These are phyloP conservation scores for Xerocomus brunneocitrinus DNA, from an alignment of 768 basidiomycete species.

Conservation along the genomic window DNA sequence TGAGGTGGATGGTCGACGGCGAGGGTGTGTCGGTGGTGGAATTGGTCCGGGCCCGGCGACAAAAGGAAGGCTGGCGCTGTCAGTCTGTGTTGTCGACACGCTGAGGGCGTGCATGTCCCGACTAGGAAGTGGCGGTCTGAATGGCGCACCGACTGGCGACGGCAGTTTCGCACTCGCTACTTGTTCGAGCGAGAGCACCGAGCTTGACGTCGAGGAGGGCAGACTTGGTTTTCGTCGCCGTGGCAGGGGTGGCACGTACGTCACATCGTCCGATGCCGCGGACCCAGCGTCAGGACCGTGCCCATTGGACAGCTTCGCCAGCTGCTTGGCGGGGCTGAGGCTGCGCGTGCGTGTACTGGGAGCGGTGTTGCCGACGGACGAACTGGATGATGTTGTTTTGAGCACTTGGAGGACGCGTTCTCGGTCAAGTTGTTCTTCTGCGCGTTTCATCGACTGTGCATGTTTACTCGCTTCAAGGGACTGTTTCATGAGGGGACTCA, in stretches of 20 bases:
- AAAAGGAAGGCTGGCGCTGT: background rate
- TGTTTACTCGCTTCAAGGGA: slow-evolving; percentile 69
- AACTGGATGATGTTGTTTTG: slow-evolving; percentile 49
- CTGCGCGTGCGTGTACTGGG: slow-evolving; percentile 25
- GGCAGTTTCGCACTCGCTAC: slow-evolving; percentile 37
- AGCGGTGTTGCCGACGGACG: slow-evolving; percentile 10
- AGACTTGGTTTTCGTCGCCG: slow-evolving; percentile 33
- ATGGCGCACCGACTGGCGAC: slow-evolving; percentile 5
- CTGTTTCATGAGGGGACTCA: slow-evolving; percentile 66
- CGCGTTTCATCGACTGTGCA: slow-evolving; percentile 65
- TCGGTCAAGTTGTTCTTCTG: slow-evolving; percentile 62
- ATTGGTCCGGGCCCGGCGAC: slow-evolving; percentile 26
- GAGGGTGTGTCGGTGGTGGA: slow-evolving; percentile 54
- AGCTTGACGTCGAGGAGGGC: slow-evolving; percentile 32
- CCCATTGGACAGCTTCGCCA: slow-evolving; percentile 3
- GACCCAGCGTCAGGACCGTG: slow-evolving; percentile 1
- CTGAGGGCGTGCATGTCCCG: slow-evolving; percentile 12
- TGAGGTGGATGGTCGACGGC: slow-evolving; percentile 36
- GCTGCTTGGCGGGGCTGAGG: slow-evolving; percentile 26
- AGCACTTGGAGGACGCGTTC: slow-evolving; percentile 69
- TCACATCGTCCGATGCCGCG: slow-evolving; percentile 19
- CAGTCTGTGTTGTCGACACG: slow-evolving; percentile 4
- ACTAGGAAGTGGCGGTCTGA: slow-evolving; percentile 23
- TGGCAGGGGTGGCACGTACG: slow-evolving; percentile 32
- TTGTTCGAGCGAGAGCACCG: slow-evolving; percentile 37